Percentiles rank a stretch among this genome's conserved stretches.
phyloP scores from a whole-genome alignment of 805 yeast genomes.

The Saccharomycopsis schoenii region DNA sequence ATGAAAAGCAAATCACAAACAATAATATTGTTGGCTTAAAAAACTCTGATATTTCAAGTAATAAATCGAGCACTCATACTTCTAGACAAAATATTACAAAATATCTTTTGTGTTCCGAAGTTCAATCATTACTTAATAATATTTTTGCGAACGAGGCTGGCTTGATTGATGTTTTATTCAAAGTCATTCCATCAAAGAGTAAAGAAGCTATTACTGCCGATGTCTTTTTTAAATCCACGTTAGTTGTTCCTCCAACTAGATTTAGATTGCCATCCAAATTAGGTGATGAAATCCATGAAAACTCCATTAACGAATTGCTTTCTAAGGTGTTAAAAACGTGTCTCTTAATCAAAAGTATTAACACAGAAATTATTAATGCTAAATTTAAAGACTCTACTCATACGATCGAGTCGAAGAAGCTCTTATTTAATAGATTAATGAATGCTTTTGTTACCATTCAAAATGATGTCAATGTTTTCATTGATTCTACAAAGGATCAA shows the following conservation, averaged over 20 bases:
- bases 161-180: constrained; percentile 65
- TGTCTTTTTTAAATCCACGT: constrained; percentile 78
- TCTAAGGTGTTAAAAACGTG: constrained; percentile 74
- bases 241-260: constrained; percentile 93
- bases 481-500: constrained; percentile 86
- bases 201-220: constrained; percentile 49
- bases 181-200: constrained; percentile 45
- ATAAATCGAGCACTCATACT: constrained; percentile 19
- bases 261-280: constrained; percentile 94
- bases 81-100: constrained; percentile 48
- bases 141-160: constrained; percentile 68
- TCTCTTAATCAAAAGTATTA: constrained; percentile 75
- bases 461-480: constrained; percentile 87
- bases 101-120: constrained; percentile 80
- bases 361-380: constrained; percentile 63
- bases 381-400: constrained; percentile 47
- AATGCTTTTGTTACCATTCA: constrained; percentile 92
- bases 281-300: constrained; percentile 95
- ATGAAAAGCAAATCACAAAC: constrained; percentile 69
- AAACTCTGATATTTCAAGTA: constrained; percentile 52
- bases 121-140: constrained; percentile 64
- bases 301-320: constrained; percentile 81
- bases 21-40: constrained; percentile 74
- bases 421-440: constrained; percentile 82
- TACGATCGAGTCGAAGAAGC: constrained; percentile 60